Evolutionary conservation across 768 basidiomycete genomes (phyloP), one percentile per base, ranked within the genome.

Genomic region (Boletus sp.): DNA sequence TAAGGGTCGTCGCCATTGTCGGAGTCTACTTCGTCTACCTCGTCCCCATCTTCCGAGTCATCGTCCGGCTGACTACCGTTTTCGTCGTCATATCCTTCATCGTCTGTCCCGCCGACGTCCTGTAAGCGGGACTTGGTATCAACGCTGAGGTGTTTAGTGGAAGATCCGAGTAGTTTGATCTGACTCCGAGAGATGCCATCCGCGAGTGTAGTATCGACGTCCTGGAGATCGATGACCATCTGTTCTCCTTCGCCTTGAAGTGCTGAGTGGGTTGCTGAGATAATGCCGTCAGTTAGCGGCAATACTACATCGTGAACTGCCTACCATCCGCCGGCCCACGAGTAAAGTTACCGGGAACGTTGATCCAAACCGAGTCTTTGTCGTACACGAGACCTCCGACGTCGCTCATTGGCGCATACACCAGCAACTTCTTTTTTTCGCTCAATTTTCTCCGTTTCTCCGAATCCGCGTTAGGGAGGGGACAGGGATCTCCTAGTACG

Each of bases 341-440:
- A 14, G 92, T 88, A 70, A 99, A 99, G 66, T 83, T 96, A 1
- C 97, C 97, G 12, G 94, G 90, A 10, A 98, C 95, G 70, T 98
- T 98, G 61, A 99, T 89, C 81, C 92, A 99, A 3, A 99, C 95
- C 0, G 94, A 93, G 67, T 98, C 96, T 72, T 98, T 98, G 77
- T 99, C 97, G 68, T 96, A 98, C 74, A 91, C 84, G 53, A 99
- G 85, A 3, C 96, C 97, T 11, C 96, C 96, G 2, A 98, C 89
- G 66, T 98, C 96, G 71, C 94, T 97, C 97, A 99, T 98, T 1
- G 97, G 97, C 15, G 97, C 97, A 71, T 98, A 93, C 1, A 98
- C 85, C 2, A 96, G 75, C 40, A 93, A 69, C 69, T 91, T 95
- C 72, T 90, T 92, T 78, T 97, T 96, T 73, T 98, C 97, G 64